Percentiles rank a stretch among this genome's conserved stretches.
phyloP scores from a whole-genome alignment of 345 rosid species.

The Carallia pectinifolia region DNA sequence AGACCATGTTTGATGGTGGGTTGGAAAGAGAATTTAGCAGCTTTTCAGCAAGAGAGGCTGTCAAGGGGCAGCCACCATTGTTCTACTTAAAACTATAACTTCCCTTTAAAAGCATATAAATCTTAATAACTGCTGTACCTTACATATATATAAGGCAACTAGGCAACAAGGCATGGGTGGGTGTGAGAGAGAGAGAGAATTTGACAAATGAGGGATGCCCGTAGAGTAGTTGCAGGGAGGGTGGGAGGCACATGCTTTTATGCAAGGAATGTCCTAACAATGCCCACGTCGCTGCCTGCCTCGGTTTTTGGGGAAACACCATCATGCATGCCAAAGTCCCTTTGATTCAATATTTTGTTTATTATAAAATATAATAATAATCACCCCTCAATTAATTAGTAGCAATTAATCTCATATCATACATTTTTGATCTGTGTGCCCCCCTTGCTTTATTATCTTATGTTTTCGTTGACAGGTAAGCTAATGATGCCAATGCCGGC shows the following conservation, averaged over 20 bases:
- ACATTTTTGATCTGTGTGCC: background rate
- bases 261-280: conserved; percentile 36
- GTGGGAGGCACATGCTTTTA: conserved; percentile 63
- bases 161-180: conserved; percentile 1
- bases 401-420: conserved; percentile 13
- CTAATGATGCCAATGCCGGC: conserved; percentile 43
- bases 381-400: background rate
- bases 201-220: conserved; percentile 3
- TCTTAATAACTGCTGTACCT: background rate
- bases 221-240: conserved; percentile 42
- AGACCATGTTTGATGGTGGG: conserved; percentile 54
- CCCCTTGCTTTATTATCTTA: background rate
- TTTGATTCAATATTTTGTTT: conserved; percentile 32
- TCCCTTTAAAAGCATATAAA: background rate
- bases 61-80: conserved; percentile 24
- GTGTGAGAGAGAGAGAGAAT: background rate
- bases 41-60: conserved; percentile 41
- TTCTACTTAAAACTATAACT: conserved; percentile 1
- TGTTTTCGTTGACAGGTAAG: conserved; percentile 41
- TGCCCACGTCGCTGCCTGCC: background rate
- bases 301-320: conserved; percentile 58
- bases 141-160: background rate
- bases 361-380: conserved; percentile 12
- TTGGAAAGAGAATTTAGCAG: conserved; percentile 46
- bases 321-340: conserved; percentile 68